A percentile compares a stretch with the other conserved stretches of the same genome.
Evolutionary conservation across 352 stramenopile species (phyloP).

Genomic region (Phytophthora colocasiae): DNA sequence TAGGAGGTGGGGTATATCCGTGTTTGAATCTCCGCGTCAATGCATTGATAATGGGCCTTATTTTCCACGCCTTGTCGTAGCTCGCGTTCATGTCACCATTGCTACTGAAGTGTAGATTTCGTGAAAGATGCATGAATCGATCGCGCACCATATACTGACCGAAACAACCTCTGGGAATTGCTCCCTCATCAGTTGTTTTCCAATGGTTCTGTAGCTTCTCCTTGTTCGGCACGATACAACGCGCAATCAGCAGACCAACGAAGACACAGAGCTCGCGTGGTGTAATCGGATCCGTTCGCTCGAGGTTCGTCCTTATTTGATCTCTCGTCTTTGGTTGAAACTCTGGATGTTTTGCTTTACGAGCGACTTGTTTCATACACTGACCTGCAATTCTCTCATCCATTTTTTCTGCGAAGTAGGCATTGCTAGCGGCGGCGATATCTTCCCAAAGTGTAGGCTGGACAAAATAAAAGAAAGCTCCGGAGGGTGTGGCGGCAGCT

Average conservation of each 20-base stretch:
- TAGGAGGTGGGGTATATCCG: conserved; percentile 6
- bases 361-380: conserved; percentile 8
- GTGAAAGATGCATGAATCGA: conserved; percentile 14
- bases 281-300: neutral
- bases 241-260: conserved; percentile 6
- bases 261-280: conserved; percentile 8
- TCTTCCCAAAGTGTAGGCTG: conserved; percentile 3
- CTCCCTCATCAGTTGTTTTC: conserved; percentile 10
- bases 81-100: neutral
- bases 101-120: conserved; percentile 22
- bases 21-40: neutral
- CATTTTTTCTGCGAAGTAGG: conserved; percentile 11
- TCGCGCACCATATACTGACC: conserved; percentile 14
- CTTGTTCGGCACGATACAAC: conserved; percentile 16
- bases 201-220: conserved; percentile 13
- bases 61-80: conserved; percentile 12
- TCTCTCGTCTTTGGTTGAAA: neutral
- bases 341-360: too few relatives aligned
- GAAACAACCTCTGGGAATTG: conserved; percentile 18
- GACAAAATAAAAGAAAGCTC: conserved; percentile 4
- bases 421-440: conserved; percentile 2
- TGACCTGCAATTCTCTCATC: neutral
- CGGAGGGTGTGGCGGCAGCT: neutral
- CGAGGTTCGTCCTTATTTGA: neutral
- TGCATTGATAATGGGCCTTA: neutral